Conservation (phyloP, 805 yeast genomes). For the Candida silvicultrix region DNA sequence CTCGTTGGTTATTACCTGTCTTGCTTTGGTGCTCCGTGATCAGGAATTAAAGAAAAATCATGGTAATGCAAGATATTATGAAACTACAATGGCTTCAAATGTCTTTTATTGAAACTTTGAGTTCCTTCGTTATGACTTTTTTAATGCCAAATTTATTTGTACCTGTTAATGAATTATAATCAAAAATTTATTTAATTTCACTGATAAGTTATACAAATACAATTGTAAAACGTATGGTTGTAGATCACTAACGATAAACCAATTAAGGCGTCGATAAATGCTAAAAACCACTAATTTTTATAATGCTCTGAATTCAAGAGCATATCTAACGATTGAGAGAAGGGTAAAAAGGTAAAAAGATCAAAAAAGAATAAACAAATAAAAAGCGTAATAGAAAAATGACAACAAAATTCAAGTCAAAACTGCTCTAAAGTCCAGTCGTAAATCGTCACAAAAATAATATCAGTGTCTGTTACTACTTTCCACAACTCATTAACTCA, state of each 20-base stretch:
- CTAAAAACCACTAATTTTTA: no score
- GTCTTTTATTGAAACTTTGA: neutral
- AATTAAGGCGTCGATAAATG: conserved; percentile 1
- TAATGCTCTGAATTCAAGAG: neutral
- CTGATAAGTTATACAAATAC: neutral
- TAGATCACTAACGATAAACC: neutral
- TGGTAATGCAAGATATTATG: conserved; percentile 17
- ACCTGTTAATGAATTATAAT: no score
- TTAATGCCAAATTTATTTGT: no score
- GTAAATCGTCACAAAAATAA: neutral
- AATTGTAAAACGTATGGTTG: neutral
- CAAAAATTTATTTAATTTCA: neutral
- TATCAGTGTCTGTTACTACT: neutral
- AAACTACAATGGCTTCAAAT: conserved; percentile 7
- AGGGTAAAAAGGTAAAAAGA: neutral
- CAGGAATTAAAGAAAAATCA: conserved; percentile 16
- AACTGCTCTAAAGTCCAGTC: neutral
- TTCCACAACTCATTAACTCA: neutral
- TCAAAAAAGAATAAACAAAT: neutral
- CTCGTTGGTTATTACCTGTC: conserved; percentile 16
- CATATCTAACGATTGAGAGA: neutral
- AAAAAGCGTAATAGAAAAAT: neutral
- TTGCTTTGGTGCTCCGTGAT: conserved; percentile 20
- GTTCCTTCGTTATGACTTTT: neutral
- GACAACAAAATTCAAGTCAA: neutral